A percentile compares a stretch with the other conserved stretches of the same genome.
These are phyloP conservation scores for Colletotrichum godetiae DNA, from an alignment of 2,329 filamentous ascomycete genomes.

Conservation along the genomic window DNA sequence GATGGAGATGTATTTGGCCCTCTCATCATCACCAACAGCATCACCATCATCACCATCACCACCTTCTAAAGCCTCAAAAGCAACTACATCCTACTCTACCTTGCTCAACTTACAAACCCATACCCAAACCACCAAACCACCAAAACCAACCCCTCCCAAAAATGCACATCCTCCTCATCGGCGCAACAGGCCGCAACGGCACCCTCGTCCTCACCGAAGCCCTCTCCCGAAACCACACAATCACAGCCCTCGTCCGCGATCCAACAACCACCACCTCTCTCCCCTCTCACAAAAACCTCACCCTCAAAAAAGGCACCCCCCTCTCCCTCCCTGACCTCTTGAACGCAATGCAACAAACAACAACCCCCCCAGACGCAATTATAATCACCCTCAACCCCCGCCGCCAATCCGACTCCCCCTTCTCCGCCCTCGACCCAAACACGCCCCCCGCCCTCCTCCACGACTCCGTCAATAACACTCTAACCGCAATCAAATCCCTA, in stretches of 20 bases:
- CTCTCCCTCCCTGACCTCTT: constrained; percentile 49
- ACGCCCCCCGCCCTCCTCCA: constrained; percentile 57
- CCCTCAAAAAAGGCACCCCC: constrained; percentile 51
- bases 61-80: not conserved
- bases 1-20: too few species aligned
- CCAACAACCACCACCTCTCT: constrained; percentile 41
- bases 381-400: constrained; percentile 61
- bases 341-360: constrained; percentile 44
- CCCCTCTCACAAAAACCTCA: constrained; percentile 46
- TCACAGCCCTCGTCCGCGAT: constrained; percentile 59
- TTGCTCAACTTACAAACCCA: not conserved
- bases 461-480: constrained; percentile 50
- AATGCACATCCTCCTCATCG: constrained; percentile 60
- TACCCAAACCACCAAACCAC: not conserved
- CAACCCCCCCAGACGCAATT: constrained; percentile 48
- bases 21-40: too few species aligned
- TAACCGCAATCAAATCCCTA: constrained; percentile 49
- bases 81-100: not conserved
- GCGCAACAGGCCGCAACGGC: constrained; percentile 60
- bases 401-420: constrained; percentile 58
- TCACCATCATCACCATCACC: not conserved
- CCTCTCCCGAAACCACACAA: constrained; percentile 51
- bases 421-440: constrained; percentile 51
- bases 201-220: constrained; percentile 53
- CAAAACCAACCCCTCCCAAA: not conserved